Evolutionary conservation across 192 early-diverging fungal genomes (phyloP).

Genomic region (Backusella morwellensis): DNA sequence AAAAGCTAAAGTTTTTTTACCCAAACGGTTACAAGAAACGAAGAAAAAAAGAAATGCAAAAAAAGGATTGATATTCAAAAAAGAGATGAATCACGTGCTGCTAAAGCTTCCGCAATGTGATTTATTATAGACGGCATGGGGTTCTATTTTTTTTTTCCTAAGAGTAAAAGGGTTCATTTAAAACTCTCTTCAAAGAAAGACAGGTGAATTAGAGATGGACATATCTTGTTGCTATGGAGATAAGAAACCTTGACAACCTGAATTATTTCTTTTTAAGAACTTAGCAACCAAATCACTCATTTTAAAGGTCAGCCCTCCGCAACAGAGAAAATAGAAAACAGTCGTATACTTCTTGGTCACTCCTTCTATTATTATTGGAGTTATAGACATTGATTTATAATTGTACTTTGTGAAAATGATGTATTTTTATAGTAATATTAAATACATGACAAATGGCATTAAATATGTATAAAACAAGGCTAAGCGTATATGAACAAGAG

Average conservation of each 20-base stretch:
- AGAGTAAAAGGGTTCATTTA: background rate
- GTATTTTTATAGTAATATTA: background rate
- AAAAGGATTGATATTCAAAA: slow-evolving; percentile 18
- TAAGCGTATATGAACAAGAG: background rate
- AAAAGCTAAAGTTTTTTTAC: slow-evolving; percentile 5
- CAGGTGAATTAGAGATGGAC: background rate
- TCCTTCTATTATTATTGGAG: background rate
- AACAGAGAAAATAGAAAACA: background rate
- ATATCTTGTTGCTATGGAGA: background rate
- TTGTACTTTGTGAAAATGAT: background rate
- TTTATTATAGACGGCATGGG: background rate
- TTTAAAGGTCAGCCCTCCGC: background rate
- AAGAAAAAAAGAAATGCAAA: slow-evolving; percentile 13
- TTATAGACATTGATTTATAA: background rate
- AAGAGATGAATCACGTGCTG: slow-evolving; percentile 1
- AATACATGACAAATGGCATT: background rate
- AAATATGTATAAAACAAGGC: background rate
- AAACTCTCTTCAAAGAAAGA: background rate
- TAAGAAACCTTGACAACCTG: background rate
- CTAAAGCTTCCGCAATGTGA: background rate
- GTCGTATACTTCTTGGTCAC: background rate
- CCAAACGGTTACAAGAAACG: background rate
- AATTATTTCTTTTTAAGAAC: background rate
- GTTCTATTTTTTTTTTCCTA: background rate
- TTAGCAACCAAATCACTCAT: background rate